Evolutionary conservation across 805 yeast genomes (phyloP).

Genomic region (Yarrowia osloensis): DNA sequence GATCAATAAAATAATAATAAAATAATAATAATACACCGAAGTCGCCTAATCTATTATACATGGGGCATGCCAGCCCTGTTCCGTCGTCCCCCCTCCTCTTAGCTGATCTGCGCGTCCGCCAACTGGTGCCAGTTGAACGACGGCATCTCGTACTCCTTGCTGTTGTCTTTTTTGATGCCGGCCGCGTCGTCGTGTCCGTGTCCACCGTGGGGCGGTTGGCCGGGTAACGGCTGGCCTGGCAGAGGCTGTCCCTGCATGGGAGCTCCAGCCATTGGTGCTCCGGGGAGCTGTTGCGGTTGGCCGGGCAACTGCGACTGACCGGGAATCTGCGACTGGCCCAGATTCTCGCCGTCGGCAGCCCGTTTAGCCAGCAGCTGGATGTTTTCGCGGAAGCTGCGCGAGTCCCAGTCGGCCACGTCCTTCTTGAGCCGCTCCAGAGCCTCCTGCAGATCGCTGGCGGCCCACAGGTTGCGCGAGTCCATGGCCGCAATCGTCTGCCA

Average conservation of each 20-base stretch:
- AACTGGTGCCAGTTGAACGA: conserved; percentile 28
- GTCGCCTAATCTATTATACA: conserved; percentile 2
- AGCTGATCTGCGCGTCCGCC: conserved; percentile 25
- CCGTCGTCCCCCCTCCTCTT: background rate
- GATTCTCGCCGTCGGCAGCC: conserved; percentile 16
- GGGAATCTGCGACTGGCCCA: conserved; percentile 5
- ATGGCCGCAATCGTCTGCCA: conserved; percentile 58
- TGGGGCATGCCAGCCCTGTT: background rate
- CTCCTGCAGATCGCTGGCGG: conserved; percentile 59
- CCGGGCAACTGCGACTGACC: conserved; percentile 10
- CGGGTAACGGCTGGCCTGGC: background rate
- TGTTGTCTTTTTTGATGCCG: conserved; percentile 15
- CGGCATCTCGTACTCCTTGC: conserved; percentile 30
- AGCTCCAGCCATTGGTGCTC: background rate
- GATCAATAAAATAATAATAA: background rate
- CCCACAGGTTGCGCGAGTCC: conserved; percentile 54
- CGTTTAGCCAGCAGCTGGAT: conserved; percentile 22
- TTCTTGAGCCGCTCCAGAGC: conserved; percentile 63
- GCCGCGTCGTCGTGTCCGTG: background rate
- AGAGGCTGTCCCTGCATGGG: background rate
- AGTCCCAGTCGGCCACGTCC: conserved; percentile 52
- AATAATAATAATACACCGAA: conserved; percentile 1
- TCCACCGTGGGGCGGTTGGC: background rate
- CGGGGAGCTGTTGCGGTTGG: background rate
- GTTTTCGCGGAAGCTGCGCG: conserved; percentile 32